Base-by-base conservation (phyloP, 1,139 yeast species). In the Yamadazyma diospyri region DNA sequence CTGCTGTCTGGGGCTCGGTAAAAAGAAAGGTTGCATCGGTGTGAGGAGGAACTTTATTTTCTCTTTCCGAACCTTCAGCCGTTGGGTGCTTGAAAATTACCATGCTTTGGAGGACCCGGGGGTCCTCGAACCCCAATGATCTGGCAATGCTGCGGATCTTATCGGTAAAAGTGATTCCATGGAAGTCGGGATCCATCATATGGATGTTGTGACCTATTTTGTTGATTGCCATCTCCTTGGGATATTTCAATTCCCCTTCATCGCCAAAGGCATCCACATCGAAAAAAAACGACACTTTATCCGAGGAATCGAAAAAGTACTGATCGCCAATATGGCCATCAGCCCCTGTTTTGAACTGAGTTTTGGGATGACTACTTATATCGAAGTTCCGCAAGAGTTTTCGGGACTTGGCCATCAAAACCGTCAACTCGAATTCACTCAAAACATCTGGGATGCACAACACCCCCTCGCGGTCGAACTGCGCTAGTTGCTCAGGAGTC, bases 201-300 rank as follows among this genome's bases (percentile, higher is more conserved):
- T 84, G 95, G 23, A 84, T 55, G 0, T 85, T 87, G 50, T 84
- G 95, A 6, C 94, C 94, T 26, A 84, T 78, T 56, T 84, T 84
- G 57, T 84, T 84, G 49, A 84, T 69, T 2, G 92, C 76, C 39
- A 59, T 59, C 19, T 69, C 70, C 41, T 78, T 68, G 9, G 82
- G 76, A 48, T 65, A 72, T 25, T 51, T 53, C 42, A 84, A 61
- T 13, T 68, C 48, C 4, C 83, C 83, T 2, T 51, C 30, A 4
- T 55, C 64, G 44, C 74, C 75, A 45, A 81, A 72, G 0, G 94
- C 88, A 46, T 76, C 87, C 4, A 76, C 76, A 46, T 84, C 94
- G 42, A 84, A 78, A 57, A 84, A 84, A 51, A 61, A 84, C 5
- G 78, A 69, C 4, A 84, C 64, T 43, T 83, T 82, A 47, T 84